These are phyloP conservation scores for Nymphaea colorata DNA, from an alignment of 164 flowering plant genomes.

Conservation along the genomic window DNA sequence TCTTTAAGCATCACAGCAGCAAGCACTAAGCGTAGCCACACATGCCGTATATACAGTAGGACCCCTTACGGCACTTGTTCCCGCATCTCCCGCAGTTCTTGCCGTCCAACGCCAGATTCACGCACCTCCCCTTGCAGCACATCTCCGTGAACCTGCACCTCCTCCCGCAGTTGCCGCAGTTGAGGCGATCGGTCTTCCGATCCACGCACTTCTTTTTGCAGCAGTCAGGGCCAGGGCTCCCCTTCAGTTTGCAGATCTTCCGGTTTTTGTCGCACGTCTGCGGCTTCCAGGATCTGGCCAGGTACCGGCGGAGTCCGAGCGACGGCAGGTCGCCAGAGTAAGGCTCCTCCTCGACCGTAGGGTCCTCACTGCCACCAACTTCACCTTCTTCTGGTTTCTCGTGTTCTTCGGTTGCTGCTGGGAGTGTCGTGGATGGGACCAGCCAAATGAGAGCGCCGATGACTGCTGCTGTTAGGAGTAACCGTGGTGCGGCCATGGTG, in stretches of 20 bases:
- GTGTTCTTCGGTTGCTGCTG: not conserved
- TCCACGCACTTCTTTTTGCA: conserved; percentile 23
- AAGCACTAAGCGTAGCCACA: conserved; percentile 17
- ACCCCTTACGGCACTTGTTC: conserved; percentile 20
- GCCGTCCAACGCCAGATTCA: conserved; percentile 12
- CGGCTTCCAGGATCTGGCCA: not conserved
- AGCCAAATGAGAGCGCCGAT: not conserved
- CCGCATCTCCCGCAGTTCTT: conserved; percentile 23
- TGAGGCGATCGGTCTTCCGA: conserved; percentile 12
- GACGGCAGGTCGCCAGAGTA: not conserved
- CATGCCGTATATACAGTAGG: conserved; percentile 18
- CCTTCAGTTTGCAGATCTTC: conserved; percentile 8
- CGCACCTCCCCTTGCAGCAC: conserved; percentile 27
- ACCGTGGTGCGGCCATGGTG: not conserved
- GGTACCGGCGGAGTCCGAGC: conserved; percentile 2
- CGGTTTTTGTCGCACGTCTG: conserved; percentile 13
- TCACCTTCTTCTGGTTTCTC: not conserved
- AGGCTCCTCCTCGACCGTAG: not conserved
- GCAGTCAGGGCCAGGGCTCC: conserved; percentile 22
- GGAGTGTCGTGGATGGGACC: not conserved
- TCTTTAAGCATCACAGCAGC: too few species aligned
- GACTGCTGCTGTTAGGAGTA: not conserved
- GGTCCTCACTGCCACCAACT: not conserved
- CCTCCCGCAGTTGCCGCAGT: conserved; percentile 28
- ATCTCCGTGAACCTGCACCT: conserved; percentile 18